Evolutionary conservation across 805 yeast genomes (phyloP).

Genomic region (Wickerhamomyces strasburgensis): DNA sequence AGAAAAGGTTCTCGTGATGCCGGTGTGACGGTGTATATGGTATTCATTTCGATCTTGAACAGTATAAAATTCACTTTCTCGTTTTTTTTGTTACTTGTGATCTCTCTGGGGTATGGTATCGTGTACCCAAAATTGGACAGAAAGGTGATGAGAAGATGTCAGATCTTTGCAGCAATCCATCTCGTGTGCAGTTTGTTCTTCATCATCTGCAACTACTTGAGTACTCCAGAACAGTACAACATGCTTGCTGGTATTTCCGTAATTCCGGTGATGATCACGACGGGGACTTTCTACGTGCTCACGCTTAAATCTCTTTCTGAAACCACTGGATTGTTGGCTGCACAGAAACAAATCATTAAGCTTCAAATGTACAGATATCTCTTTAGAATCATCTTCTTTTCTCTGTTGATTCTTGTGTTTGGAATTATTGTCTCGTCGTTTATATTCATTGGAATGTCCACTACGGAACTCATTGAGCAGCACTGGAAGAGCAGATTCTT

Average conservation of each 20-base stretch:
- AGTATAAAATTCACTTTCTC: constrained; percentile 82
- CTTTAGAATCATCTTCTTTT: constrained; percentile 66
- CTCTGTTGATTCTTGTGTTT: constrained; percentile 62
- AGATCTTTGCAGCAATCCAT: constrained; percentile 52
- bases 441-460: constrained; percentile 65
- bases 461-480: constrained; percentile 72
- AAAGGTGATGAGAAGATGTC: constrained; percentile 66
- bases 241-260: constrained; percentile 52
- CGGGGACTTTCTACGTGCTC: constrained; percentile 68
- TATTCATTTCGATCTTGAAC: constrained; percentile 71
- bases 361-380: constrained; percentile 78
- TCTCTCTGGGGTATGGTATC: constrained; percentile 90
- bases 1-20: constrained; percentile 42
- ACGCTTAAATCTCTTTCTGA: constrained; percentile 67
- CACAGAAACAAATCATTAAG: constrained; percentile 90
- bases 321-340: constrained; percentile 68
- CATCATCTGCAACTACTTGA: constrained; percentile 48
- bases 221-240: constrained; percentile 45
- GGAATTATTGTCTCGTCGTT: constrained; percentile 71
- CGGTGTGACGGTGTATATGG: constrained; percentile 69
- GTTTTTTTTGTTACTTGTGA: constrained; percentile 78
- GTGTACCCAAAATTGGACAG: constrained; percentile 81
- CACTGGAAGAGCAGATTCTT: constrained; percentile 93
- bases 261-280: constrained; percentile 66
- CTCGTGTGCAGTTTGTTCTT: constrained; percentile 51